A percentile compares a stretch with the other conserved stretches of the same genome.
Evolutionary conservation across 495 filamentous ascomycete species (phyloP).

Genomic region (Cenococcum geophilum): DNA sequence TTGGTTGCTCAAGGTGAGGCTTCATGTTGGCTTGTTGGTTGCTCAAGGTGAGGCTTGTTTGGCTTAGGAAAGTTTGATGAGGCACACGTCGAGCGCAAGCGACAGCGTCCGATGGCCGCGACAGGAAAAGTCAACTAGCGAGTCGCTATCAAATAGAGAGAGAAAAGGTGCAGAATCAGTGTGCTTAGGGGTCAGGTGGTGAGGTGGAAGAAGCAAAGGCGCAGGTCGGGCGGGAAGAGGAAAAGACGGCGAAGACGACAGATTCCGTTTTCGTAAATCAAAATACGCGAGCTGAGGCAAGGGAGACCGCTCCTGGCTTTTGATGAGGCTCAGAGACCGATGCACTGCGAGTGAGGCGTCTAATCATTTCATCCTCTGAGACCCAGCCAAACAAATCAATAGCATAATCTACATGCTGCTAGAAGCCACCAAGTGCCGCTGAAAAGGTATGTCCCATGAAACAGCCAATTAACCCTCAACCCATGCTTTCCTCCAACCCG

Average conservation of each 20-base stretch:
- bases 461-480: neutral
- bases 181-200: neutral
- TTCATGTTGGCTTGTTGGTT: too few relatives aligned
- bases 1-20: constrained; percentile 4
- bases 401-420: neutral
- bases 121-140: neutral
- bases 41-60: constrained; percentile 3
- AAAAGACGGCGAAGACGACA: neutral
- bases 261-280: neutral
- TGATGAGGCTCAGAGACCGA: neutral
- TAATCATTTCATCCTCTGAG: neutral
- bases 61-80: neutral
- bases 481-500: neutral
- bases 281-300: constrained; percentile 2
- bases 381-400: neutral
- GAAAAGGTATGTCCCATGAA: neutral
- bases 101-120: neutral
- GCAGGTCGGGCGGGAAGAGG: neutral
- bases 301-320: neutral
- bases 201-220: neutral
- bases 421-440: neutral
- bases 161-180: neutral
- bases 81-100: neutral
- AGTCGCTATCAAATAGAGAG: neutral
- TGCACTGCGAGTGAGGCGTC: neutral